Base-by-base conservation (phyloP, 257 asterid species). In the Craterostigma plantagineum region DNA sequence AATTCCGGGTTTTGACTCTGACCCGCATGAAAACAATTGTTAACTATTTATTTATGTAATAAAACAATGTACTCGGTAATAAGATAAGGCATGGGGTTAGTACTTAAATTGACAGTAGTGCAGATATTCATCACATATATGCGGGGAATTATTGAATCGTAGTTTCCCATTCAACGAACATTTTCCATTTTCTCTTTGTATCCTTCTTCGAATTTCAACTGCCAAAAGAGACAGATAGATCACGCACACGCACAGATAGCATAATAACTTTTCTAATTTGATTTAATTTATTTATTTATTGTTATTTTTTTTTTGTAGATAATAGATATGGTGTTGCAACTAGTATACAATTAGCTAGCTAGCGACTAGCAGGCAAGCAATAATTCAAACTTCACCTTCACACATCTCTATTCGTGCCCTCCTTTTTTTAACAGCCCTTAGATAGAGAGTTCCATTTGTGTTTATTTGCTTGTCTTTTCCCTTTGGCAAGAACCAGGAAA, bases 131-230 rank as follows among this genome's bases (percentile, higher is more conserved):
- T 62, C 60, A 65, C 56, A 59, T 52, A 65, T 54, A 51, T 46
- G 58, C 57, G 69, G 67, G 64, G 69, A 63, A 60, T 50, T 59
- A 45, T 13, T 42, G 75, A 62, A 60, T 34, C 13, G 16, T 40
- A n/a, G 40, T 35, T n/a, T 35, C 68, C 63, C 33, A 6, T 46
- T 66, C 66, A 63, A 40, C 67, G 67, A 66, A 67, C 82, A 69
- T 44, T 59, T 64, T 60, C 72, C 72, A 23, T 34, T 34, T 53
- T 42, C 57, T 45, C 56, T 43, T 16, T 39, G 12, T 10, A 35
- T 35, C 11, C 23, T 46, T 62, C 41, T 52, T 23, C 30, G 6
- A 23, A 33, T 41, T 35, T 35, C 13, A 10, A 9, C 40, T 35
- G 13, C 40, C 11, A 10, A 10, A 10, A 35, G 13, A 35, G 12